These are phyloP conservation scores for Arabis hirsuta DNA, from an alignment of 345 rosid genomes.

Conservation along the genomic window DNA sequence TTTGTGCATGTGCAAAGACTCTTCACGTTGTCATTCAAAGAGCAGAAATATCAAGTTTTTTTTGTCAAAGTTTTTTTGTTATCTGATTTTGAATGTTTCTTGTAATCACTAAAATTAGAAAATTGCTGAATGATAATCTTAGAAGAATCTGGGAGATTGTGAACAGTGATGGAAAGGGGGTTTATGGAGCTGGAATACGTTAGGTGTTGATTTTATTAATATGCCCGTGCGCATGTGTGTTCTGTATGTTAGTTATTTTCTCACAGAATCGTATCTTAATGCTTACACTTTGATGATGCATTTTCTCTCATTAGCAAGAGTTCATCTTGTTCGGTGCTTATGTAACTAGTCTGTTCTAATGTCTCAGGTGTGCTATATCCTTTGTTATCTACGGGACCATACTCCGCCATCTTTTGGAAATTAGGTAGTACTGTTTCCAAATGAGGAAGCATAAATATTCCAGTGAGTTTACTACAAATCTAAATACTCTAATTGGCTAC, in stretches of 20 bases:
- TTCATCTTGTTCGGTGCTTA: constrained; percentile 21
- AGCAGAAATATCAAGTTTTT: too few species aligned
- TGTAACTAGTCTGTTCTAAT: constrained; percentile 26
- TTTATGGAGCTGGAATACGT: not conserved
- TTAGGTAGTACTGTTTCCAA: constrained; percentile 72
- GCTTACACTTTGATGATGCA: constrained; percentile 12
- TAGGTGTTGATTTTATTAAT: constrained; percentile 23
- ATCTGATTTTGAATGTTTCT: too few species aligned
- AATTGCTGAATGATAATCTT: too few species aligned
- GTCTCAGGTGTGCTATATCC: constrained; percentile 62
- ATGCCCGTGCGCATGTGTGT: constrained; percentile 16
- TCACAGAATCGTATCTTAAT: constrained; percentile 21
- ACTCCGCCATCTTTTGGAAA: constrained; percentile 75
- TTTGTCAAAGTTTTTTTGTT: too few species aligned
- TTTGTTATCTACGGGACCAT: constrained; percentile 73
- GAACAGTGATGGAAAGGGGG: too few species aligned
- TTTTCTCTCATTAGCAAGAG: constrained; percentile 20
- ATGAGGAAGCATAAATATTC: constrained; percentile 69
- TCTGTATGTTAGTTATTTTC: constrained; percentile 22
- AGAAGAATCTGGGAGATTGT: too few species aligned
- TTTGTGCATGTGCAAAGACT: constrained; percentile 54
- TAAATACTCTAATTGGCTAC: constrained; percentile 14
- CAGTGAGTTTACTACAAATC: constrained; percentile 54
- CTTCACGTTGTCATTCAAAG: too few species aligned
- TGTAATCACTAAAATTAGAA: too few species aligned